Base-by-base conservation (phyloP, 129 eudicot genomes). In the Flaveria sonorensis region DNA sequence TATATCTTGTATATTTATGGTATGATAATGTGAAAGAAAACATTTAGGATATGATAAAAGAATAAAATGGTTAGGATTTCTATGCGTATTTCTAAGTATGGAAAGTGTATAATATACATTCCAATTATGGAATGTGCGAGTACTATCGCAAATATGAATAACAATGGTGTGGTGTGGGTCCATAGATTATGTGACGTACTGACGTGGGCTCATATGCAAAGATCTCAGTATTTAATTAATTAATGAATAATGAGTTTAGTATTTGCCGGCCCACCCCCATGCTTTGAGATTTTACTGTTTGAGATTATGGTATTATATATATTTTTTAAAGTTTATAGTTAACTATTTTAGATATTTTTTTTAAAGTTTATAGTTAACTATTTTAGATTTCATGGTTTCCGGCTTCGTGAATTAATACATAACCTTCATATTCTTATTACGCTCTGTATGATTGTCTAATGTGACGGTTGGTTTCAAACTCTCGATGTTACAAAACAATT, bases 91-190 rank as follows among this genome's bases (percentile, higher is more conserved):
- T 77, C 57, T 56, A n/a, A 42, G 74, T 77, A 13, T 52, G 47
- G 68, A 53, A 77, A 77, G 81, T 19, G 74, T 52, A 43, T 53
- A 67, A 23, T 19, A 2, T 13, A 14, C 10, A 66, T 66, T 19
- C 81, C 74, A 79, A 72, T 72, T 71, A 79, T 51, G 64, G 78
- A 71, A 71, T 61, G 83, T 77, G 68, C 42, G 43, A 60, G 50
- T 45, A 2, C 45, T 20, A 36, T 36, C 5, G 24, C 15, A 30
- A 18, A 73, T 56, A 40, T 24, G 59, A 47, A 62, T 39, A 16
- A 67, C 57, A 79, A 30, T 30, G 45, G 57, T 19, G 72, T 61
- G 63, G 53, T 57, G 83, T 62, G 46, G 80, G 81, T 57, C 64
- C 72, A 72, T 70, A 10, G 23, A 24, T 61, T 7, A 61, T 61